These are phyloP conservation scores for Yamadazyma olivae DNA, from an alignment of 805 yeast genomes.

Conservation along the genomic window DNA sequence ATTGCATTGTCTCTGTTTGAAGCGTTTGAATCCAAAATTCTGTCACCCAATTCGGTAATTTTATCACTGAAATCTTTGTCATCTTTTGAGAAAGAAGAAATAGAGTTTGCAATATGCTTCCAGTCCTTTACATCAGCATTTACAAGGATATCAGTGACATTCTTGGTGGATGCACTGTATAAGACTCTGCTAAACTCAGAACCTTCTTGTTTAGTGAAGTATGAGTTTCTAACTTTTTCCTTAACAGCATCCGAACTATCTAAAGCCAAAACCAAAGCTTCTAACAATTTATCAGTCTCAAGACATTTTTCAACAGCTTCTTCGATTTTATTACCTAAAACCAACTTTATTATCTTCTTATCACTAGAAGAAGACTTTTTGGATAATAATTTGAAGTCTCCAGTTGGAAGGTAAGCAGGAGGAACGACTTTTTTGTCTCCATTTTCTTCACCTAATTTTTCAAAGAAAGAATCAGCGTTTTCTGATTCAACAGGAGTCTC, in stretches of 20 bases:
- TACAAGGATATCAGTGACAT: conserved; percentile 66
- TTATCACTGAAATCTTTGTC: conserved; percentile 49
- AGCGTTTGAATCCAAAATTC: conserved; percentile 43
- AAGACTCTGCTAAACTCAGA: conserved; percentile 71
- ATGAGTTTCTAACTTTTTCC: conserved; percentile 66
- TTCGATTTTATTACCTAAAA: conserved; percentile 61
- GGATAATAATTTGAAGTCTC: conserved; percentile 44
- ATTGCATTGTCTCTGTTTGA: conserved; percentile 70
- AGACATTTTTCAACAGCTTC: conserved; percentile 69
- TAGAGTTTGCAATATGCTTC: conserved; percentile 75
- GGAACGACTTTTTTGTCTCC: conserved; percentile 2
- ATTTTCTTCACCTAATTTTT: conserved; percentile 27
- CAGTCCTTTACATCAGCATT: conserved; percentile 78
- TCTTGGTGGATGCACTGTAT: conserved; percentile 55
- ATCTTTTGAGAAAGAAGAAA: conserved; percentile 53
- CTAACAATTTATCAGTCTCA: conserved; percentile 59
- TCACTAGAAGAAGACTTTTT: conserved; percentile 39
- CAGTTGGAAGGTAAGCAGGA: conserved; percentile 45
- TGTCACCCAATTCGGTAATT: conserved; percentile 71
- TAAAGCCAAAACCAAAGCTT: conserved; percentile 80
- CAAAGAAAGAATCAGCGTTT: conserved; percentile 34
- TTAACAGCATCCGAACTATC: conserved; percentile 53
- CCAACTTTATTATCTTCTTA: conserved; percentile 30
- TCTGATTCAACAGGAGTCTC: conserved; percentile 10
- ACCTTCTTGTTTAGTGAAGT: conserved; percentile 55